These are phyloP conservation scores for Penicillium hordei DNA, from an alignment of 2,329 filamentous ascomycete species.

Conservation along the genomic window DNA sequence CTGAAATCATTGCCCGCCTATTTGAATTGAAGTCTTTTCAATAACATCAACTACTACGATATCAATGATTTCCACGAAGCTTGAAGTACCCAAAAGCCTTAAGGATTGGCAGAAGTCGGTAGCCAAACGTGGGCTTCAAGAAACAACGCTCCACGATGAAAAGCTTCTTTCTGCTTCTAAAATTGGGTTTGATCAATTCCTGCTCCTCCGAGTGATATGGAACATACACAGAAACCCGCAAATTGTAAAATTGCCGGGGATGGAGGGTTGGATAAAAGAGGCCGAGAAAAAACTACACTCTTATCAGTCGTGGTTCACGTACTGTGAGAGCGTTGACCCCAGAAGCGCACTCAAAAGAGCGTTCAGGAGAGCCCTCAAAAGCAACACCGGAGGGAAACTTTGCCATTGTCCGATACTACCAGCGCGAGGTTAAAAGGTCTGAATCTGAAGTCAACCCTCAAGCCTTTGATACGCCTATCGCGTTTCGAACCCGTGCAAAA, in stretches of 20 bases:
- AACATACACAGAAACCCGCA: too few species aligned
- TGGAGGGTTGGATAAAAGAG: not conserved
- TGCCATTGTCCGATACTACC: not conserved
- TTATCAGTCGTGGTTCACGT: not conserved
- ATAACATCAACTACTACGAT: too few species aligned
- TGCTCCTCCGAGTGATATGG: not conserved
- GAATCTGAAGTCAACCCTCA: not conserved
- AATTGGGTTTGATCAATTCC: not conserved
- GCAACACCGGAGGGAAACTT: not conserved
- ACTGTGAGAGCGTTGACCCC: not conserved
- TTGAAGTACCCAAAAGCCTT: too few species aligned
- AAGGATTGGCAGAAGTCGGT: too few species aligned
- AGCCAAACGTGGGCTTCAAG: not conserved
- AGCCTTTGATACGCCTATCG: not conserved
- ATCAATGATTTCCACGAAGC: too few species aligned
- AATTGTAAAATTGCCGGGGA: too few species aligned
- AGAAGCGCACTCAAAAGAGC: not conserved
- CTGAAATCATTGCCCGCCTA: too few species aligned
- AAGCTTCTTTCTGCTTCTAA: not conserved
- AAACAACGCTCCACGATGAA: not conserved
- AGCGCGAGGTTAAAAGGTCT: not conserved
- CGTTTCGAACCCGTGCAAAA: not conserved
- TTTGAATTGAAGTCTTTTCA: too few species aligned
- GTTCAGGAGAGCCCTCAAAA: not conserved
- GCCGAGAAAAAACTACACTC: not conserved